phyloP scores from a whole-genome alignment of 345 rosid genomes.

The Barbarea vulgaris region DNA sequence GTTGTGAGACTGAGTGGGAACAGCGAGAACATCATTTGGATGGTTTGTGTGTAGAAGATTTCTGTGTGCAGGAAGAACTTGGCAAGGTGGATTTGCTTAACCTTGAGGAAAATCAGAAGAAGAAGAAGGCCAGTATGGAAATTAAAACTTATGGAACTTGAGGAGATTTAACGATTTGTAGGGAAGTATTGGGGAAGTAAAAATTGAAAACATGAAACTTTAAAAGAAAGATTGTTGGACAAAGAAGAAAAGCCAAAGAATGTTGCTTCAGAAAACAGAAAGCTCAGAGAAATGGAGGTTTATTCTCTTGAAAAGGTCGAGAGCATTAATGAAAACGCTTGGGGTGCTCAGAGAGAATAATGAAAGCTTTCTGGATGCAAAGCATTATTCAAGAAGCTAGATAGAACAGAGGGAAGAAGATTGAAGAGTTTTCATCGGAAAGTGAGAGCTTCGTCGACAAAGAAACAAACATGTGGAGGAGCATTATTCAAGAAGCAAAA shows the following conservation, averaged over 20 bases:
- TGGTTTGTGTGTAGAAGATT: conserved; percentile 45
- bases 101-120: conserved; percentile 57
- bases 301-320: conserved; percentile 24
- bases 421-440: background rate
- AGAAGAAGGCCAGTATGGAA: conserved; percentile 60
- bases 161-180: conserved; percentile 64
- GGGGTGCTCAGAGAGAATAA: no score
- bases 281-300: conserved; percentile 59
- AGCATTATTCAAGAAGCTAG: background rate
- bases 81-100: conserved; percentile 63
- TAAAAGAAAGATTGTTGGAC: conserved; percentile 59
- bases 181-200: conserved; percentile 60
- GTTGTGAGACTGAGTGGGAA: conserved; percentile 67
- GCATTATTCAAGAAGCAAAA: background rate
- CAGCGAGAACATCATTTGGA: conserved; percentile 58
- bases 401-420: background rate
- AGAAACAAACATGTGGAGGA: background rate
- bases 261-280: conserved; percentile 60
- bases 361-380: background rate
- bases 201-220: conserved; percentile 60
- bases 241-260: conserved; percentile 71
- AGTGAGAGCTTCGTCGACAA: background rate
- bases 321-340: no score
- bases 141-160: conserved; percentile 56
- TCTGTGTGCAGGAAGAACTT: conserved; percentile 56